Base-by-base conservation (phyloP, 305 asterid genomes). In the Fraxinus angustifolia region DNA sequence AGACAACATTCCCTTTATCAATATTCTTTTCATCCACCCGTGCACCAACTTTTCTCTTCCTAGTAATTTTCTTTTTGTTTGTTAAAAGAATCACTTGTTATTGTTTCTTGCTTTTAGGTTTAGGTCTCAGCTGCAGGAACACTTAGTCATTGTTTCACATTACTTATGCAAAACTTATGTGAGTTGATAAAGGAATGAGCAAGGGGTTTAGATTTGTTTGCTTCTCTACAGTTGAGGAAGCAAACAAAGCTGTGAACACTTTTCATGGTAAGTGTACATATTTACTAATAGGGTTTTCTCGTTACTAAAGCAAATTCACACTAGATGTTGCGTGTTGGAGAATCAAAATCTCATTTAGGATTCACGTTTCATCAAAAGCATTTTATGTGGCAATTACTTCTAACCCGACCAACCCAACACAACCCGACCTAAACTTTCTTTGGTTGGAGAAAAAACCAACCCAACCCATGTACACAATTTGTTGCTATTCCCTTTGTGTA, bases 141-240 rank as follows among this genome's bases (percentile, higher is more conserved):
- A 81, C 78, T 94, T 77, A 91, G 92, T 81, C 82, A 75, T 50
- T 94, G 97, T 86, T 97, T 98, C 48, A 86, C 86, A 92, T 94
- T 78, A 92, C 93, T 72, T 94, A 97, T 34, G 95, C 89, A 28
- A 93, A 87, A 84, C 81, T 93, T 73, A 94, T 94, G 98, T 85
- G 87, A 83, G 97, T 93, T 84, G 94, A 92, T 38, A 92, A 90
- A 82, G 96, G 97, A 82, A 73, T 88, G 38, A 89, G 95, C 88
- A 93, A 88, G 85, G 98, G 97, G 79, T 92, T 93, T 86, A 98
- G 98, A 79, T 94, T 94, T 85, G 94, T 93, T 78, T 94, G 98
- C 92, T 94, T 92, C 89, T 89, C 97, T 73, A 83, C 83, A 16
- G 92, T 94, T 4, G 93, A 89, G 82, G 98, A 93, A 87, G 98